Base-by-base conservation (phyloP, 352 stramenopile genomes). In the Phytophthora niederhauseri region DNA sequence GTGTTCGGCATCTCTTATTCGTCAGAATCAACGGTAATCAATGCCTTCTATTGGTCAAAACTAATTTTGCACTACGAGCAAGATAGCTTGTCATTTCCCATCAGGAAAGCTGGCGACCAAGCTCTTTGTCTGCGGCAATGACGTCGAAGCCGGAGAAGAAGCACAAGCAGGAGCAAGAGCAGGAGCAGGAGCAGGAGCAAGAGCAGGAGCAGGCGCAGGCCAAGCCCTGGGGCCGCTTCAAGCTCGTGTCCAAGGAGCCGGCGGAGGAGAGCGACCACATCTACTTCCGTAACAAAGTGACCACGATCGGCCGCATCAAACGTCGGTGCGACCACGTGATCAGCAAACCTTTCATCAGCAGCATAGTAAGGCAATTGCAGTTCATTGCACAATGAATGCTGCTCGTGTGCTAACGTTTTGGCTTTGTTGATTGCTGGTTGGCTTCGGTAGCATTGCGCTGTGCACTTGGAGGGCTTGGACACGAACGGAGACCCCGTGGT, bases 321-420 rank as follows among this genome's bases (percentile, higher is more conserved):
- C 58, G 49, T 45, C 79, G 71, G 48, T 75, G 70, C n/a, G 72
- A 94, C 68, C 46, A 82, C 28, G 66, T 91, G 43, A 59, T 94
- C 38, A 69, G 87, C 56, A 68, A 80, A 57, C 72, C 72, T 50
- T 90, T 90, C 64, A 84, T 94, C 70, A 94, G 85, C 68, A 83
- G 78, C 45, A 61, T 86, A 38, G 85, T 93, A 73, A 57, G 85
- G 6, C n/a, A 19, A 49, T 49, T 49, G n/a, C n/a, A n/a, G n/a
- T n/a, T n/a, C n/a, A 48, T 14, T 9, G 38, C 1, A 20, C 14
- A 20, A n/a, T 17, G 14, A 20, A 8, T 48, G 38, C 14, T 48
- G 12, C 14, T 20, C 11, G 7, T 48, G 6, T 19, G 6, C 17
- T 48, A 48, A 48, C 38, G 34, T 48, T 20, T 48, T 15, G 4